Conservation (phyloP, 176 grass and related monocot species). For the Lolium perenne region DNA sequence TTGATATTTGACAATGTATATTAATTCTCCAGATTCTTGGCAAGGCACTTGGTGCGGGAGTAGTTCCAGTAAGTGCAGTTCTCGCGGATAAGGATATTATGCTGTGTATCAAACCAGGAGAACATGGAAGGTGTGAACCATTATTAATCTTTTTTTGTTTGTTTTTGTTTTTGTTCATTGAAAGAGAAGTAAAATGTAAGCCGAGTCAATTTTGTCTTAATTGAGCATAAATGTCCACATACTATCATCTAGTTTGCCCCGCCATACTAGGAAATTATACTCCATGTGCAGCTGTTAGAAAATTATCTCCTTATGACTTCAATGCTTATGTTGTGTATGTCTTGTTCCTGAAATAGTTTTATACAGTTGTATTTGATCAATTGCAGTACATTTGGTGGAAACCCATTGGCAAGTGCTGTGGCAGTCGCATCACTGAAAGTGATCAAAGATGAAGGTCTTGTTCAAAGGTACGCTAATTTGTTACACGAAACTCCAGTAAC, state of each 20-base stretch:
- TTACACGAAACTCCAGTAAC: neutral
- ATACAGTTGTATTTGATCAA: constrained; percentile 34
- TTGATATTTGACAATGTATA: constrained; percentile 29
- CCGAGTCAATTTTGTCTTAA: neutral
- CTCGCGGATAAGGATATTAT: constrained; percentile 94
- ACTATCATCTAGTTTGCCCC: neutral
- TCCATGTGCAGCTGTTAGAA: neutral
- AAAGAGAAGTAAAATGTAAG: neutral
- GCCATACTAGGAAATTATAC: neutral
- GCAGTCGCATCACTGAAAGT: constrained; percentile 87
- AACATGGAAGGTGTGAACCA: constrained; percentile 85
- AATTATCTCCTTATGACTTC: neutral
- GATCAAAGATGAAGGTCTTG: constrained; percentile 82
- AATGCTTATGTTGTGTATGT: neutral
- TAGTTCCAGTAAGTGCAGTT: constrained; percentile 96
- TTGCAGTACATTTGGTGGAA: constrained; percentile 94
- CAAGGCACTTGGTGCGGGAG: constrained; percentile 96
- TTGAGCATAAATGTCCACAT: neutral
- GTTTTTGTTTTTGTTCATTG: neutral
- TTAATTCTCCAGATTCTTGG: constrained; percentile 74
- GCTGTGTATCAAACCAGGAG: constrained; percentile 95
- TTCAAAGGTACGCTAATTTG: constrained; percentile 66
- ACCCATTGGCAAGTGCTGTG: constrained; percentile 93
- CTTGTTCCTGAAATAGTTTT: constrained; percentile 15
- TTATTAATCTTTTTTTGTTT: neutral